Conservation (phyloP, 176 grass and related monocot species). For the Lolium rigidum region DNA sequence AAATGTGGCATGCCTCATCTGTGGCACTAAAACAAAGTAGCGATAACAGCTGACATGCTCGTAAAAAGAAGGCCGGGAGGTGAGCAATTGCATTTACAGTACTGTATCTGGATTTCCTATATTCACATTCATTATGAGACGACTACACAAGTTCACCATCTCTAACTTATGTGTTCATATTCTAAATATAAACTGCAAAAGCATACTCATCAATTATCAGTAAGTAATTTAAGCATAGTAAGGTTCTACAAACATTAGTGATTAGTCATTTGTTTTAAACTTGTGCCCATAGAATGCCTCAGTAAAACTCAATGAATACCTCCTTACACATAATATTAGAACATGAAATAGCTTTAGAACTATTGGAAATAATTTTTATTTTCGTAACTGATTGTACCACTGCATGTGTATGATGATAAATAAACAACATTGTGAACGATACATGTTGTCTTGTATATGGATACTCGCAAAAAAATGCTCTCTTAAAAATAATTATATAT, state of each 20-base stretch:
- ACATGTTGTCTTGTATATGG: conserved; percentile 1
- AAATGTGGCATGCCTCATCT: not conserved
- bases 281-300: not conserved
- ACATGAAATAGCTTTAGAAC: conserved; percentile 4
- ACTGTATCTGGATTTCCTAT: not conserved
- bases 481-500: not conserved
- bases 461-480: not conserved
- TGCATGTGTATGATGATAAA: not conserved
- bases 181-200: not conserved
- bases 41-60: not conserved
- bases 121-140: not conserved
- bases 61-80: not conserved
- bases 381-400: not conserved
- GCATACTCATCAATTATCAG: not conserved
- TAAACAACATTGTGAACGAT: not conserved
- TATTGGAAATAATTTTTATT: not conserved
- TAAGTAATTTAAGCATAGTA: not conserved
- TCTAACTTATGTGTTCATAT: not conserved
- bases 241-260: not conserved
- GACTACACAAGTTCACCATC: not conserved
- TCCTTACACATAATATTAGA: not conserved
- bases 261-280: no score
- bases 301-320: not conserved
- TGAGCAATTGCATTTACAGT: conserved; percentile 29
- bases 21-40: not conserved